A percentile compares a stretch with the other conserved stretches of the same genome.
Evolutionary conservation across 2,329 filamentous ascomycete species (phyloP).

Genomic region (Aspergillus thermomutatus): DNA sequence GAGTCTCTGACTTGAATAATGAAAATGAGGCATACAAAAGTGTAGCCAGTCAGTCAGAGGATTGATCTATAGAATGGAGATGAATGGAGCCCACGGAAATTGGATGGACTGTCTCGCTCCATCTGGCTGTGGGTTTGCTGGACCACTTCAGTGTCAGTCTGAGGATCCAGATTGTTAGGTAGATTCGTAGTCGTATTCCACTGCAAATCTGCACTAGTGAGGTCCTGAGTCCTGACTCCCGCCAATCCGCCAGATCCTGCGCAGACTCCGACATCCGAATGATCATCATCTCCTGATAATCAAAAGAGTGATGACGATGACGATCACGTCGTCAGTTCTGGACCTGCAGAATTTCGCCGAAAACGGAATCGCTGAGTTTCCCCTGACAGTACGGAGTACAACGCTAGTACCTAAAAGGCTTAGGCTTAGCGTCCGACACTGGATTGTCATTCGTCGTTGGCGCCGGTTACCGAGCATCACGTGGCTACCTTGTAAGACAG

Average conservation of each 20-base stretch:
- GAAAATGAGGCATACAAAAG: neutral
- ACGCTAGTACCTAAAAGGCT: neutral
- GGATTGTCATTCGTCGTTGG: neutral
- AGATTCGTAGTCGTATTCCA: neutral
- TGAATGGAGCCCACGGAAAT: conserved; percentile 11
- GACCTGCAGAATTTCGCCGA: neutral
- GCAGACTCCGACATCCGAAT: neutral
- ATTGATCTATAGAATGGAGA: conserved; percentile 6
- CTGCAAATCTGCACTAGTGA: neutral
- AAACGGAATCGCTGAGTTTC: conserved; percentile 2
- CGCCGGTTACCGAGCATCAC: conserved; percentile 12
- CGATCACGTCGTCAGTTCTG: neutral
- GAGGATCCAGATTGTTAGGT: neutral
- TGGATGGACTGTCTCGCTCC: conserved; percentile 3
- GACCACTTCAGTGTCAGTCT: neutral
- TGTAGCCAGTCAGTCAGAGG: neutral
- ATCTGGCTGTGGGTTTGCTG: neutral
- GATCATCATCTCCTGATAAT: neutral
- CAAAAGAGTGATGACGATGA: neutral
- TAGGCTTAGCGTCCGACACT: neutral
- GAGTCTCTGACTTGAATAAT: neutral
- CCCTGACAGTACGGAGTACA: neutral
- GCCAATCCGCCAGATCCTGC: too few species aligned
- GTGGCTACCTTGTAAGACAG: conserved; percentile 2
- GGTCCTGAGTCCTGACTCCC: too few species aligned